Conservation (phyloP, 2,329 filamentous ascomycete species). For the Venturia nashicola region DNA sequence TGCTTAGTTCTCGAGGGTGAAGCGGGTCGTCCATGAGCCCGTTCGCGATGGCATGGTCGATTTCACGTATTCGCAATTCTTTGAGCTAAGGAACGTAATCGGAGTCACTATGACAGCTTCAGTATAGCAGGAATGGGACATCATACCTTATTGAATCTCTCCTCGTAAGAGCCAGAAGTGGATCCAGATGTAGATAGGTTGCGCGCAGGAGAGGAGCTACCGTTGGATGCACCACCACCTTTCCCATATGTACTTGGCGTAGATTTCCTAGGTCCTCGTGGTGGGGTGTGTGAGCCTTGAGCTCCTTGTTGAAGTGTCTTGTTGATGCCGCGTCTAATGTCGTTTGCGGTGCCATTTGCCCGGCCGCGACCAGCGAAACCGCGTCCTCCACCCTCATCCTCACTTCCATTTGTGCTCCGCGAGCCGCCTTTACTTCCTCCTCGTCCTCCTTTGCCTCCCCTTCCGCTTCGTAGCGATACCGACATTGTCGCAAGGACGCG, state of each 20-base stretch:
- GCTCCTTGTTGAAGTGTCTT: background rate
- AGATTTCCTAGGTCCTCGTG: background rate
- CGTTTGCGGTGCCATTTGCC: background rate
- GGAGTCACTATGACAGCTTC: background rate
- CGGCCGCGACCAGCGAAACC: background rate
- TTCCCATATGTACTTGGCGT: background rate
- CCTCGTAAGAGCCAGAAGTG: background rate
- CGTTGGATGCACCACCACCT: background rate
- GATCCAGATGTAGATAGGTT: background rate
- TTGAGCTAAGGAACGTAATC: conserved; percentile 25
- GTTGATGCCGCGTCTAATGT: background rate
- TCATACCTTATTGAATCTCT: conserved; percentile 4
- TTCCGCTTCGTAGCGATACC: background rate
- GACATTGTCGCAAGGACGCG: conserved; percentile 5
- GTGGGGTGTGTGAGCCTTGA: background rate
- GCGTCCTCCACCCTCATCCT: background rate
- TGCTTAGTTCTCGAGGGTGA: conserved; percentile 44
- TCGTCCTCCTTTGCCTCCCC: conserved; percentile 2
- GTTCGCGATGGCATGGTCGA: conserved; percentile 37
- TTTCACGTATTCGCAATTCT: conserved; percentile 36
- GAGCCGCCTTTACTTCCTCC: background rate
- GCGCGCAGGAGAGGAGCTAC: background rate
- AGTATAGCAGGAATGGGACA: background rate
- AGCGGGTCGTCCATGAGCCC: conserved; percentile 47
- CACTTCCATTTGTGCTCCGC: background rate